These are phyloP conservation scores for Verticillium zaregamsianum DNA, from an alignment of 2,329 filamentous ascomycete genomes.

Conservation along the genomic window DNA sequence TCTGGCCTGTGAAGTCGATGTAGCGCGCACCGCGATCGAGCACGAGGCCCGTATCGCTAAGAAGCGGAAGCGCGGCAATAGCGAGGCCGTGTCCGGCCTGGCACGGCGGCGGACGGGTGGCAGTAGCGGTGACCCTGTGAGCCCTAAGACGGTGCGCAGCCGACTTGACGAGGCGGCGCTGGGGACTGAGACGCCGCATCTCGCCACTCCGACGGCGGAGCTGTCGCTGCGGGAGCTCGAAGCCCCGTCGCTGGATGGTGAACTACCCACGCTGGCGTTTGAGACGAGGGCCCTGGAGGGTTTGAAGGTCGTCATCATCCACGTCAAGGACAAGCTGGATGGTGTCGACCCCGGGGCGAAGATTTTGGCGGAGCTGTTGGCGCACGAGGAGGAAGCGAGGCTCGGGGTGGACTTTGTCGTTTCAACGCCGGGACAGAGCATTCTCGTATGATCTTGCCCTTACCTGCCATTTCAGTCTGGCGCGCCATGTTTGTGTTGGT, in stretches of 20 bases:
- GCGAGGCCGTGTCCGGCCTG: slow-evolving; percentile 20
- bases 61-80: slow-evolving; percentile 61
- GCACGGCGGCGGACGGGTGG: slow-evolving; percentile 8
- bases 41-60: slow-evolving; percentile 32
- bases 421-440: slow-evolving; percentile 59
- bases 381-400: slow-evolving; percentile 58
- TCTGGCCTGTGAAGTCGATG: slow-evolving; percentile 66
- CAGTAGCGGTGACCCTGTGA: slow-evolving; percentile 41
- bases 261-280: slow-evolving; percentile 5
- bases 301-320: slow-evolving; percentile 81
- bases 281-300: slow-evolving; percentile 58
- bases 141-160: slow-evolving; percentile 40
- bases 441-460: slow-evolving; percentile 38
- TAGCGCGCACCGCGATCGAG: neutral
- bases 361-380: slow-evolving; percentile 66
- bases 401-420: slow-evolving; percentile 80
- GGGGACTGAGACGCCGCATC: slow-evolving; percentile 30
- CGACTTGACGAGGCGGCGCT: neutral
- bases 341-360: slow-evolving; percentile 58
- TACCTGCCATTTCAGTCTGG: neutral
- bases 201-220: slow-evolving; percentile 44
- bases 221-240: slow-evolving; percentile 36
- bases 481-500: neutral
- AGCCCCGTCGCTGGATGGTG: neutral
- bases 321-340: slow-evolving; percentile 87